These are phyloP conservation scores for Murraya koenigii DNA, from an alignment of 345 rosid genomes.

Conservation along the genomic window DNA sequence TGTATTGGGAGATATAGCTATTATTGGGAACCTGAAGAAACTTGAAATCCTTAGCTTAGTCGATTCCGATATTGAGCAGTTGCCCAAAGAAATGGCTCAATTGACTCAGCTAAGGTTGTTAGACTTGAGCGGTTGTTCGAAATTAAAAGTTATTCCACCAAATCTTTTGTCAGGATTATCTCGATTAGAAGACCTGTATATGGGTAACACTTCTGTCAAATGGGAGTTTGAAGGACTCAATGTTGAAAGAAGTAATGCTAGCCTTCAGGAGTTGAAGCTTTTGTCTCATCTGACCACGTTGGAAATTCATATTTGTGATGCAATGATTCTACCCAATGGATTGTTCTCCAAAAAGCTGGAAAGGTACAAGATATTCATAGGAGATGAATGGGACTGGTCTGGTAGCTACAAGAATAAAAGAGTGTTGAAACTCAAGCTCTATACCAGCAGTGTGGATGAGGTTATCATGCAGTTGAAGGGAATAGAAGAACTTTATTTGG, in stretches of 20 bases:
- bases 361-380: constrained; percentile 14
- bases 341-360: neutral
- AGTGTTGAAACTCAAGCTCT: neutral
- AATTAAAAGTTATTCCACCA: constrained; percentile 13
- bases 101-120: constrained; percentile 7
- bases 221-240: constrained; percentile 23
- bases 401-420: neutral
- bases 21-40: constrained; percentile 11
- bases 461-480: neutral
- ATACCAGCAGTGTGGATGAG: neutral
- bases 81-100: constrained; percentile 26
- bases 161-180: constrained; percentile 6
- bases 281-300: too few relatives aligned
- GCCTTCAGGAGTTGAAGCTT: constrained; percentile 20
- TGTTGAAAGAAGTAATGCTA: neutral
- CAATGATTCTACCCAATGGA: neutral
- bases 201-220: constrained; percentile 12
- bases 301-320: too few relatives aligned
- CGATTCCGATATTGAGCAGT: neutral
- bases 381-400: constrained; percentile 8
- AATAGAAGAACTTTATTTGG: constrained; percentile 6
- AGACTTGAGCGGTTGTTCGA: neutral
- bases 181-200: constrained; percentile 27
- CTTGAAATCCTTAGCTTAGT: constrained; percentile 17
- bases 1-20: neutral